These are phyloP conservation scores for Colletotrichum sp. DNA, from an alignment of 2,329 filamentous ascomycete species.

Conservation along the genomic window DNA sequence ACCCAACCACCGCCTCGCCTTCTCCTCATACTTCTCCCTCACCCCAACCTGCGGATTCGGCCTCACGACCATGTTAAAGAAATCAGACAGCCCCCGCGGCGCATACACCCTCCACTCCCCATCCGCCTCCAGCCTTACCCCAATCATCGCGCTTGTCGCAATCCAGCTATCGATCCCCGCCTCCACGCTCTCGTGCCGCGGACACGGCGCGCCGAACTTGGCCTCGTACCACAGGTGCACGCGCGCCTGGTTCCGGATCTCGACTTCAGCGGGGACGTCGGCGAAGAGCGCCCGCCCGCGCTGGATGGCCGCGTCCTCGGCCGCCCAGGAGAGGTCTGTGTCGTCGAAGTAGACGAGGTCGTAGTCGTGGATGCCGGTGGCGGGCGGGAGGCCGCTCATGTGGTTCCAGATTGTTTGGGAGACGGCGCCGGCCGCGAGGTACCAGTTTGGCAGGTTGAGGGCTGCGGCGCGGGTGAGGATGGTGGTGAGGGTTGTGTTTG, in stretches of 20 bases:
- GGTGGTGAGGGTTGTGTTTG: constrained; percentile 31
- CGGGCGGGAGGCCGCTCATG: constrained; percentile 29
- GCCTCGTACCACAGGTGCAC: constrained; percentile 41
- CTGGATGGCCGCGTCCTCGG: constrained; percentile 38
- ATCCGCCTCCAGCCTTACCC: constrained; percentile 27
- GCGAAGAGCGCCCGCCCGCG: constrained; percentile 31
- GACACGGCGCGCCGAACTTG: constrained; percentile 34
- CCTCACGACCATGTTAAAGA: constrained; percentile 36
- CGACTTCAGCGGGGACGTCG: constrained; percentile 33
- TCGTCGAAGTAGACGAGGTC: constrained; percentile 40
- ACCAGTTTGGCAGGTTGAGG: constrained; percentile 37
- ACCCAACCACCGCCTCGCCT: constrained; percentile 32
- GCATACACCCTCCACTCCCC: constrained; percentile 38
- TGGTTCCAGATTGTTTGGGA: constrained; percentile 45
- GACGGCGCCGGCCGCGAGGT: constrained; percentile 38
- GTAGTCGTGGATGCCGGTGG: constrained; percentile 40
- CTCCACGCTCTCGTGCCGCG: constrained; percentile 33
- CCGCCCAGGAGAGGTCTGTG: constrained; percentile 38
- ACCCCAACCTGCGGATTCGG: constrained; percentile 33
- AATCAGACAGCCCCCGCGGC: constrained; percentile 38
- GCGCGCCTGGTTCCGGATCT: constrained; percentile 43
- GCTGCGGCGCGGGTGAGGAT: constrained; percentile 29
- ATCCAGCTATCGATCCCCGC: constrained; percentile 38
- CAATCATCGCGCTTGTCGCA: constrained; percentile 38
- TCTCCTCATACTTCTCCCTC: constrained; percentile 32